These are phyloP conservation scores for Geranium rotundifolium DNA, from an alignment of 345 rosid genomes.

Conservation along the genomic window DNA sequence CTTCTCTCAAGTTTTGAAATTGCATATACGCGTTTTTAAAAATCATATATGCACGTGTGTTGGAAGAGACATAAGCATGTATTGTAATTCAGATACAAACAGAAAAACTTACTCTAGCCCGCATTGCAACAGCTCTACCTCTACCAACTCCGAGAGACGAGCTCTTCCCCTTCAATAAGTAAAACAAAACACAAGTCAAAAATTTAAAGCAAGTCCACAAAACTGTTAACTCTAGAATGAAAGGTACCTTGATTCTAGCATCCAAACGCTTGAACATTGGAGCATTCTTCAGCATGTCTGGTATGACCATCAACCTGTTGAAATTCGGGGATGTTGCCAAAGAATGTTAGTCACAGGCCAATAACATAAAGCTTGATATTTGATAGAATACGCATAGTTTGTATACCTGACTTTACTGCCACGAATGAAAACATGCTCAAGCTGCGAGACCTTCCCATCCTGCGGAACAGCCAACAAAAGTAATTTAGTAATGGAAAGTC, in stretches of 20 bases:
- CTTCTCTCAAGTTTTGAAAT: too few relatives aligned
- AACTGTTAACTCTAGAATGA: conserved; percentile 5
- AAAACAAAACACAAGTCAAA: conserved; percentile 2
- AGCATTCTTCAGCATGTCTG: conserved; percentile 96
- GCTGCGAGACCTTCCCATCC: conserved; percentile 97
- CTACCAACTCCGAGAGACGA: conserved; percentile 83
- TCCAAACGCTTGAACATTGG: conserved; percentile 95
- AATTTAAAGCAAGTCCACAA: not conserved
- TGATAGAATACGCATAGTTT: not conserved
- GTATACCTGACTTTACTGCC: conserved; percentile 96
- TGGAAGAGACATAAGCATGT: not conserved
- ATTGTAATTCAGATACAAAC: not conserved
- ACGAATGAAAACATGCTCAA: conserved; percentile 92
- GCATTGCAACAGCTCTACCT: conserved; percentile 86
- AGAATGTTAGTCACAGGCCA: too few relatives aligned
- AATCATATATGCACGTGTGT: not conserved
- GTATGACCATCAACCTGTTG: conserved; percentile 94
- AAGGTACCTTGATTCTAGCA: conserved; percentile 62
- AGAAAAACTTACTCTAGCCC: conserved; percentile 59
- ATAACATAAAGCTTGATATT: too few relatives aligned
- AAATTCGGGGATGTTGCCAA: not conserved
- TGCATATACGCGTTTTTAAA: too few relatives aligned
- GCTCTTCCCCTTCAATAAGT: conserved; percentile 69
- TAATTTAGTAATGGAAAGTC: not conserved
- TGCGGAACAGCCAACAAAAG: conserved; percentile 12